Evolutionary conservation across 306 rosid genomes (phyloP), one percentile per base, ranked within the genome.

Genomic region (Comarum palustre): DNA sequence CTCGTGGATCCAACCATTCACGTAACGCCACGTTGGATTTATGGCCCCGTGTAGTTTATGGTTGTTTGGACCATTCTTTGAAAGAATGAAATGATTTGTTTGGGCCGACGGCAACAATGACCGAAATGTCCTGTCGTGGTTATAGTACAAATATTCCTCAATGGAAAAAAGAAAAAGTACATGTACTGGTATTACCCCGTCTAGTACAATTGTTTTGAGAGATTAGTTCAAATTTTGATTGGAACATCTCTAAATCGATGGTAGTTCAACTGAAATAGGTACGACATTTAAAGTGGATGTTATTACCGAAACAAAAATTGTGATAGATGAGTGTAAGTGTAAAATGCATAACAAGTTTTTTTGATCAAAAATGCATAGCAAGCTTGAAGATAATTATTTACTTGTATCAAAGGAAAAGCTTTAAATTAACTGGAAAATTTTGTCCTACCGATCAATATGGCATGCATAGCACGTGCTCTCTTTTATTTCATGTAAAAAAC

Each of bases 41-140:
- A 22, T 24, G 41, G 41, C 0, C 66, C 25, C 55, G 4, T 27
- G 43, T 41, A 19, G 66, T 41, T 71, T 42, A 59, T 42, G 29
- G 34, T 45, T 51, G 11, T 42, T 58, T 72, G 68, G 68, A 43
- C 19, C 57, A 16, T 43, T 72, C 76, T 29, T 31, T 7, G 13
- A 19, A 4, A 17, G 15, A 17, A 17, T 34, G 68, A 63, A 19
- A 64, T 64, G 45, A 34, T 9, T 9, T 63, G 17, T 38, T 63
- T 63, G 8, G 47, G 68, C 29, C 12, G 29, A 63, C 31, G 8
- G 3, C 34, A 36, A 52, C n/a, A n/a, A 41, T 57, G 75, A 72
- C 67, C 1, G 27, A 17, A 16, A 41, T 27, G 31, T 27, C 74
- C 64, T 1, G 15, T 24, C 7, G 1, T 22, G 6, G 15, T 50